phyloP scores from a whole-genome alignment of 164 flowering plant species.

The grape (Vitis vinifera) region ASM3070453v1 NC_081821.1:7341501-7342000 shows the following conservation, averaged over 20 bases:
- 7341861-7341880: slow-evolving; percentile 15
- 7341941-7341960: not conserved
- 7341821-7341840: slow-evolving; percentile 32
- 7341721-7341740: slow-evolving; percentile 39
- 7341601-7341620: not conserved
- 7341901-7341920: slow-evolving; percentile 57
- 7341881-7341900: slow-evolving; percentile 32
- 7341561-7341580: not conserved
- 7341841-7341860: slow-evolving; percentile 29
- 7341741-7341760: not conserved
- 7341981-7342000: not conserved
- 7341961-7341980: not conserved
- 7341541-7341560: not conserved
- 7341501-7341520: slow-evolving; percentile 32
- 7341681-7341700: slow-evolving; percentile 32
- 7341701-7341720: slow-evolving; percentile 36
- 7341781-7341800: not conserved
- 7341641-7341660: not conserved
- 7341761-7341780: too few relatives aligned
- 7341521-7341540: slow-evolving; percentile 26
- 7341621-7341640: not conserved
- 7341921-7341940: slow-evolving; percentile 32
- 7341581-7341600: not conserved
- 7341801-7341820: not conserved
- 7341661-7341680: slow-evolving; percentile 10